Base-by-base conservation (phyloP, 331 rosid genomes). In the Erythrophleum ivorense region DNA sequence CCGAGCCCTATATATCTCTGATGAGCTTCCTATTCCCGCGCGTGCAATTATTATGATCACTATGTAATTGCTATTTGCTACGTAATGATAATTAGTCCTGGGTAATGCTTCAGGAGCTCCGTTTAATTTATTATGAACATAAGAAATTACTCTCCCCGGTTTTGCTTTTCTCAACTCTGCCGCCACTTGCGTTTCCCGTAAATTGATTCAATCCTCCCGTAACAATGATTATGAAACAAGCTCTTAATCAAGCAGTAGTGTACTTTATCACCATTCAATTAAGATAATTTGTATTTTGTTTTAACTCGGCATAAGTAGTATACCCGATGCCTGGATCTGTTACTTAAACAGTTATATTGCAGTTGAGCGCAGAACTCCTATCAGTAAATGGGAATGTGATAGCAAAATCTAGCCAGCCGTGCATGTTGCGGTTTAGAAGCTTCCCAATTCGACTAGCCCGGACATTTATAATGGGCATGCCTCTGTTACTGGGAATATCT, bases 341-440 rank as follows among this genome's bases (percentile, higher is more conserved):
- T 65, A 71, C 11, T 13, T 2, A 63, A 31, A 24, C 16, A 34
- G 18, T 24, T 38, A 18, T 66, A 54, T 75, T 64, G 54, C 86
- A 95, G 99, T 49, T 95, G 80, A 89, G 79, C 24, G 93, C 91
- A 74, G 92, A 95, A 65, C 70, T 87, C 11, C 9, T 90, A 78
- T 82, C 98, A 69, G 79, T 34, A 18, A 62, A 91, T 29, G 99
- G 92, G 29, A 80, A 77, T 5, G 90, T 90, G 63, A 80, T 85
- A 33, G 78, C 80, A 38, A 85, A 89, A 50, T 91, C 92, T 41
- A 95, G 98, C 83, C 89, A 82, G 58, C 94, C 98, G 29, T 90
- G 92, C 85, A 93, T 95, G 97, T 75, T 95, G 57, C 69, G 93
- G 64, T 93, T 84, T 52, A 76, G 94, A 84, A 95, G 98, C 88